Conservation (phyloP, 768 basidiomycete species). For the Xanthoconium stramineum region DNA sequence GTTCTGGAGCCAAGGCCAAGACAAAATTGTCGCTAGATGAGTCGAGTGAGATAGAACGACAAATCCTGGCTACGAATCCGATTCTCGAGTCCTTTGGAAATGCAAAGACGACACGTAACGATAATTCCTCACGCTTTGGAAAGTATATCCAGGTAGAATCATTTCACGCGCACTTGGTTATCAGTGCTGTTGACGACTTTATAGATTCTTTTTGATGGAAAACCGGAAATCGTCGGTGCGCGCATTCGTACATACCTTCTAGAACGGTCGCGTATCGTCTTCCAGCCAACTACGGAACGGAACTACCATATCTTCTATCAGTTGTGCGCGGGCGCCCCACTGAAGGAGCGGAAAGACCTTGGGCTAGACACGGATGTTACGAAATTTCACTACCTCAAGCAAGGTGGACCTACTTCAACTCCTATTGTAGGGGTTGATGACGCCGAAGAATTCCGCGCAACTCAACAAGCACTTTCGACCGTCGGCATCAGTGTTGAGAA, state of each 20-base stretch:
- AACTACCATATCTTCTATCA: slow-evolving; percentile 99
- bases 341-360: slow-evolving; percentile 93
- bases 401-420: slow-evolving; percentile 85
- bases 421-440: slow-evolving; percentile 94
- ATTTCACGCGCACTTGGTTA: not conserved
- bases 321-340: slow-evolving; percentile 92
- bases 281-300: slow-evolving; percentile 93
- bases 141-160: slow-evolving; percentile 89
- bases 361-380: slow-evolving; percentile 82
- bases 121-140: slow-evolving; percentile 98
- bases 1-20: slow-evolving; percentile 55
- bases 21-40: slow-evolving; percentile 77
- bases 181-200: not conserved
- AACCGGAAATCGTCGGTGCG: slow-evolving; percentile 96
- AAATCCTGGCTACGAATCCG: slow-evolving; percentile 98
- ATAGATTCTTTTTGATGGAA: slow-evolving; percentile 94
- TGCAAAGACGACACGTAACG: slow-evolving; percentile 98
- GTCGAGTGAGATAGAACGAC: slow-evolving; percentile 92
- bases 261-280: slow-evolving; percentile 95
- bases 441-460: slow-evolving; percentile 89
- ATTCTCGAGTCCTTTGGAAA: slow-evolving; percentile 99
- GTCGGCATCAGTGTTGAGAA: slow-evolving; percentile 97
- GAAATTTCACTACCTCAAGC: slow-evolving; percentile 89
- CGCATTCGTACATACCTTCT: slow-evolving; percentile 98
- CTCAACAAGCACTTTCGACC: slow-evolving; percentile 92